These are phyloP conservation scores for Sugiyamaella chiloensis DNA, from an alignment of 805 yeast genomes.

Conservation along the genomic window DNA sequence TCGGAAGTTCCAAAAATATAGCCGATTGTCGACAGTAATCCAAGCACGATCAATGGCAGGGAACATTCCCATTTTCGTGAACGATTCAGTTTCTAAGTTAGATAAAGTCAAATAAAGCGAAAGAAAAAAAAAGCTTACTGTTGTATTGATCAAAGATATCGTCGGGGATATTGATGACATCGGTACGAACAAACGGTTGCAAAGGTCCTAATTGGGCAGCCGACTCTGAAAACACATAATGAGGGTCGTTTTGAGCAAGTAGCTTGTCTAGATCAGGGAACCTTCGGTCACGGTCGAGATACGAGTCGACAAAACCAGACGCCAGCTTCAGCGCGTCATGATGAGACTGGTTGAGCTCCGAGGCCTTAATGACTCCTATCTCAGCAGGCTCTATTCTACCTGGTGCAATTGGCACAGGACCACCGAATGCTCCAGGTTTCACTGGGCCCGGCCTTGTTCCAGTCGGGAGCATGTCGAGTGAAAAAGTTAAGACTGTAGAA, in stretches of 20 bases:
- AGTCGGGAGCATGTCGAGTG: background rate
- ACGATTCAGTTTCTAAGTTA: slow-evolving; percentile 48
- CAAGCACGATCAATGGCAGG: slow-evolving; percentile 79
- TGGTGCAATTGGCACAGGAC: slow-evolving; percentile 1
- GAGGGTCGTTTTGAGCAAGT: background rate
- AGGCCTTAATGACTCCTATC: slow-evolving; percentile 17
- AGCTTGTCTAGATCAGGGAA: slow-evolving; percentile 36
- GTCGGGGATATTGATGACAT: slow-evolving; percentile 74
- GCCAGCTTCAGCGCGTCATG: slow-evolving; percentile 28
- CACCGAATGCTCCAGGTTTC: background rate
- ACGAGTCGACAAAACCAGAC: slow-evolving; percentile 28
- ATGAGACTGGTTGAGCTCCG: slow-evolving; percentile 17
- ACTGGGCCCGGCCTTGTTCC: background rate
- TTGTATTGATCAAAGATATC: slow-evolving; percentile 70
- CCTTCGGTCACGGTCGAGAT: slow-evolving; percentile 28
- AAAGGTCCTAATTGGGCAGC: slow-evolving; percentile 25
- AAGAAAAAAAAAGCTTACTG: slow-evolving; percentile 19
- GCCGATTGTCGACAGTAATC: slow-evolving; percentile 77
- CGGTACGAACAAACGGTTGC: slow-evolving; percentile 71
- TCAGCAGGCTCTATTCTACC: slow-evolving; percentile 2
- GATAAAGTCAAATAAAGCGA: background rate
- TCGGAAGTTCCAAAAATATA: slow-evolving; percentile 78
- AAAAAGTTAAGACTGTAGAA: too few relatives aligned
- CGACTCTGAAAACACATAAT: slow-evolving; percentile 25
- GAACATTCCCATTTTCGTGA: slow-evolving; percentile 77